Percentiles rank a stretch among this genome's conserved stretches.
Evolutionary conservation across 495 filamentous ascomycete genomes (phyloP).

Genomic region (Hypoxylon crocopeplum): DNA sequence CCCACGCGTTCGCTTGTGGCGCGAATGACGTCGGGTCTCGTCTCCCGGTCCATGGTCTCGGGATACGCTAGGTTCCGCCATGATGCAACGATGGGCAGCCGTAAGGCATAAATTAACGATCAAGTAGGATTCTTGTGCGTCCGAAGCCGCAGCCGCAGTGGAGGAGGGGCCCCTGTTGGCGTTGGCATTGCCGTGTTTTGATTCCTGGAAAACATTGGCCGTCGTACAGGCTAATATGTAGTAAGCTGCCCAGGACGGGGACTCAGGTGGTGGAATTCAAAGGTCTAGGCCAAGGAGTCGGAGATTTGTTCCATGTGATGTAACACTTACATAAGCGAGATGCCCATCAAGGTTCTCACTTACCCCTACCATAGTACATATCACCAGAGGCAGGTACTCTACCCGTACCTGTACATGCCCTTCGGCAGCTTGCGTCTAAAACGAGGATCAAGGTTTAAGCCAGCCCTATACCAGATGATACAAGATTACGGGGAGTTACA

Average conservation of each 20-base stretch:
- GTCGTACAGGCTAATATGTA: slow-evolving; percentile 4
- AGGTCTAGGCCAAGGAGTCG: no score
- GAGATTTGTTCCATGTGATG: slow-evolving; percentile 16
- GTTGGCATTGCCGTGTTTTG: background rate
- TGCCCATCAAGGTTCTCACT: slow-evolving; percentile 23
- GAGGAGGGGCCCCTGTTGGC: no score
- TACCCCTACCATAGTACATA: no score
- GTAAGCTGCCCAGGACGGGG: no score
- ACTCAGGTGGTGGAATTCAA: no score
- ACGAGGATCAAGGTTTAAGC: no score
- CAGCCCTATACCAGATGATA: no score
- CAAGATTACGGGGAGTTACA: no score
- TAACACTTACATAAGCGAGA: slow-evolving; percentile 6
- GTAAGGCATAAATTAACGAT: slow-evolving; percentile 4
- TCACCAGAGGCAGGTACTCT: no score
- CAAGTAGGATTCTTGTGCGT: slow-evolving; percentile 23
- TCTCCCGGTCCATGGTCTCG: slow-evolving; percentile 22
- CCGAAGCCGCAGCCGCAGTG: slow-evolving; percentile 17
- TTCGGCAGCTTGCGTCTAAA: no score
- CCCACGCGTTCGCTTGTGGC: slow-evolving; percentile 32
- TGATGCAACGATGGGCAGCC: slow-evolving; percentile 28
- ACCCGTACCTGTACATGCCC: no score
- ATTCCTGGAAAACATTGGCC: background rate
- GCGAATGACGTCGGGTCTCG: slow-evolving; percentile 17
- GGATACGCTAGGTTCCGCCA: slow-evolving; percentile 19